Percentiles rank a stretch among this genome's conserved stretches.
phyloP scores from a whole-genome alignment of 176 grass and related monocot genomes.

The Oryza coarctata region DNA sequence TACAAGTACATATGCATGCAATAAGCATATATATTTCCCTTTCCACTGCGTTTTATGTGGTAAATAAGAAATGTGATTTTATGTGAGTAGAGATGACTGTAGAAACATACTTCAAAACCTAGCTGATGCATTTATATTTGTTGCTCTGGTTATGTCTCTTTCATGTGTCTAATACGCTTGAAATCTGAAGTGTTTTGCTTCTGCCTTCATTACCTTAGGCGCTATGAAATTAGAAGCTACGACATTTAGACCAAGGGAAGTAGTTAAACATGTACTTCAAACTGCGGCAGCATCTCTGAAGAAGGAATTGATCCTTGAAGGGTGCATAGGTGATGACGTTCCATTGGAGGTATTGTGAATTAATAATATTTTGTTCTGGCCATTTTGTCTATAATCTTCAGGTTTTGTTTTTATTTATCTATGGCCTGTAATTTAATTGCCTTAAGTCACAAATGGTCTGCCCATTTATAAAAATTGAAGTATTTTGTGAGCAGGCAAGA shows the following conservation, averaged over 20 bases:
- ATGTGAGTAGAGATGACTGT: background rate
- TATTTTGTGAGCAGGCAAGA: background rate
- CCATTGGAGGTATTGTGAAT: conserved; percentile 69
- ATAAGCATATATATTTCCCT: background rate
- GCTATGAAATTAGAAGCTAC: conserved; percentile 91
- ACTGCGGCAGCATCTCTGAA: conserved; percentile 94
- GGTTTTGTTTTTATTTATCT: conserved; percentile 17
- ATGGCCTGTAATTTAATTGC: background rate
- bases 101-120: conserved; percentile 16
- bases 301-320: conserved; percentile 91
- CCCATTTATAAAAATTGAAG: background rate
- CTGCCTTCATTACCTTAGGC: conserved; percentile 46
- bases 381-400: conserved; percentile 10
- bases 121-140: conserved; percentile 2
- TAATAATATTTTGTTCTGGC: background rate
- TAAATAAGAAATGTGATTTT: conserved; percentile 22
- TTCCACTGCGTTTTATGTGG: background rate
- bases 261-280: conserved; percentile 94
- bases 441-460: background rate
- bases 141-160: conserved; percentile 24
- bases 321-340: conserved; percentile 72
- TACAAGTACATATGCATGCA: conserved; percentile 2
- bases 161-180: conserved; percentile 3
- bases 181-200: conserved; percentile 37
- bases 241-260: conserved; percentile 97